Percentiles rank a stretch among this genome's conserved stretches.
Conservation (phyloP, 2,329 filamentous ascomycete species). For the Pseudocercospora eumusae region DNA sequence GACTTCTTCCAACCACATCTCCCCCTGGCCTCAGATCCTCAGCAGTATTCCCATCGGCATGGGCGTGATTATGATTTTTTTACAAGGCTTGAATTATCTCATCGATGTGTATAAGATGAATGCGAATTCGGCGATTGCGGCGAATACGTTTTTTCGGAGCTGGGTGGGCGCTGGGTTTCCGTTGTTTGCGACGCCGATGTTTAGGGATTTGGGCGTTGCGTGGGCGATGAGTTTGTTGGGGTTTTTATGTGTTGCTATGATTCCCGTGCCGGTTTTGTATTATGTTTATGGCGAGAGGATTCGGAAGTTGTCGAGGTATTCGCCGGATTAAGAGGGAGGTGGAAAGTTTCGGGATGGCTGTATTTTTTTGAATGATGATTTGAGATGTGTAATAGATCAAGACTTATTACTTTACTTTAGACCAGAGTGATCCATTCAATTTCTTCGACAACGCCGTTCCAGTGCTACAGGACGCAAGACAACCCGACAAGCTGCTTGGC, state of each 20-base stretch:
- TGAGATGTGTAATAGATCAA: too few species aligned
- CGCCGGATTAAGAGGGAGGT: slow-evolving; percentile 15
- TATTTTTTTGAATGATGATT: too few species aligned
- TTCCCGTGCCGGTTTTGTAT: slow-evolving; percentile 35
- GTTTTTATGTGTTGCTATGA: slow-evolving; percentile 35
- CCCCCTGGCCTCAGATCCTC: slow-evolving; percentile 47
- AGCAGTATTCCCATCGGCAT: slow-evolving; percentile 41
- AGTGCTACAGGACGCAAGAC: too few species aligned
- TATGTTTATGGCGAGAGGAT: slow-evolving; percentile 34
- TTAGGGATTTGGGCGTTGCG: slow-evolving; percentile 37
- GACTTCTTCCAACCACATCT: slow-evolving; percentile 41
- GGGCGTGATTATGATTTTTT: slow-evolving; percentile 44
- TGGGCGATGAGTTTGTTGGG: slow-evolving; percentile 40
- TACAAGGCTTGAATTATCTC: slow-evolving; percentile 40
- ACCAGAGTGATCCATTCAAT: too few species aligned
- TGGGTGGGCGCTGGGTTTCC: slow-evolving; percentile 41
- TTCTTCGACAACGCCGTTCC: too few species aligned
- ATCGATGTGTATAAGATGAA: slow-evolving; percentile 53
- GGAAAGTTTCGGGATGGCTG: too few species aligned
- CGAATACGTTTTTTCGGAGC: slow-evolving; percentile 37
- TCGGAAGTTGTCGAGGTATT: slow-evolving; percentile 26
- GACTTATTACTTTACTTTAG: too few species aligned
- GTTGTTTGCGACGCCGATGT: slow-evolving; percentile 41
- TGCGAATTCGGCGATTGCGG: slow-evolving; percentile 42
- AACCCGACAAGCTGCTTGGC: too few species aligned